A percentile compares a stretch with the other conserved stretches of the same genome.
phyloP scores from a whole-genome alignment of 2,329 filamentous ascomycete genomes.

The Epichloe aotearoae region DNA sequence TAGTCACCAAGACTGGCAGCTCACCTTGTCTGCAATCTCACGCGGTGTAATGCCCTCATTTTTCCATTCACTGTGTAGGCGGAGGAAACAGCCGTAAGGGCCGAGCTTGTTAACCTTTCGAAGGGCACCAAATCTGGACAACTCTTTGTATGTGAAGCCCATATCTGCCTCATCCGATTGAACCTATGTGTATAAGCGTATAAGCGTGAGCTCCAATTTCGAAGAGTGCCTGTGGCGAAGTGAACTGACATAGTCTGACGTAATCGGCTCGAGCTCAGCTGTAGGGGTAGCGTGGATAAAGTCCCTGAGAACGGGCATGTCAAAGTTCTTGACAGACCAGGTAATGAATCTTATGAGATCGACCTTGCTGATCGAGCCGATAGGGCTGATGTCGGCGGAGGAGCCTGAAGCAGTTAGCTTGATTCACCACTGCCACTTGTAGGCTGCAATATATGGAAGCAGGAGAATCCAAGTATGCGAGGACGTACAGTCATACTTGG shows the following conservation, averaged over 20 bases:
- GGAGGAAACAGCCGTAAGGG: conserved; percentile 26
- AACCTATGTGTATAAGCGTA: not conserved
- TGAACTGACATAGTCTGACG: conserved; percentile 15
- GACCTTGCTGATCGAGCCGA: conserved; percentile 32
- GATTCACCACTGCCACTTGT: not conserved
- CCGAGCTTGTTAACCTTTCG: conserved; percentile 30
- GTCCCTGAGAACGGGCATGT: conserved; percentile 46
- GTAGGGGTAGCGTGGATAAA: conserved; percentile 48
- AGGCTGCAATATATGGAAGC: not conserved
- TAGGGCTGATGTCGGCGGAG: conserved; percentile 28
- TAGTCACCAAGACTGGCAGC: not conserved
- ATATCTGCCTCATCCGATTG: conserved; percentile 30
- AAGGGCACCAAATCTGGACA: conserved; percentile 25
- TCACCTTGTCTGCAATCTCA: conserved; percentile 17
- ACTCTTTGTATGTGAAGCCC: conserved; percentile 29
- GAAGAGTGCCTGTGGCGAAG: conserved; percentile 8
- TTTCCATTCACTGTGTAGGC: conserved; percentile 26
- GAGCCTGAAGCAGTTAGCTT: conserved; percentile 1
- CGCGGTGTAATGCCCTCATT: conserved; percentile 8
- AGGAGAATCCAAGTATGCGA: not conserved
- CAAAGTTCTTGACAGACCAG: conserved; percentile 41
- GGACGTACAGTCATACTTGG: conserved; percentile 15
- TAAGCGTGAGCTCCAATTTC: not conserved
- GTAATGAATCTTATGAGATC: conserved; percentile 53
- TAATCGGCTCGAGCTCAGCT: conserved; percentile 34